Conservation (phyloP, 148 eudicot species). For the Spergularia marina region DNA sequence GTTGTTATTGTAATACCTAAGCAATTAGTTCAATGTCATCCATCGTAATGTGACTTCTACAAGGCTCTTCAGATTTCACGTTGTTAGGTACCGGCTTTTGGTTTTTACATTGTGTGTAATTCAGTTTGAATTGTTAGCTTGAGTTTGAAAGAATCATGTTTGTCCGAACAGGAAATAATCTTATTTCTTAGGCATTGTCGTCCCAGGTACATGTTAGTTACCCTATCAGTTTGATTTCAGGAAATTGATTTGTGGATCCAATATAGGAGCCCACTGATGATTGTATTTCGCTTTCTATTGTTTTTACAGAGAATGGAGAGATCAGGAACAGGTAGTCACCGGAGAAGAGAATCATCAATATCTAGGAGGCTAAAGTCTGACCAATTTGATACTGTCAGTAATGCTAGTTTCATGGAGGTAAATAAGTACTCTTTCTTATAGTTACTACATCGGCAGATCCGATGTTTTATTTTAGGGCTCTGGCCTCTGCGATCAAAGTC, state of each 20-base stretch:
- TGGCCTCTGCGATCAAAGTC: background rate
- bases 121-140: background rate
- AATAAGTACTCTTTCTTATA: constrained; percentile 6
- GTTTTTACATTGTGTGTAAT: background rate
- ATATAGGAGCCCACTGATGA: constrained; percentile 3
- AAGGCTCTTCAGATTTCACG: constrained; percentile 7
- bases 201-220: background rate
- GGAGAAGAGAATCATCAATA: constrained; percentile 45
- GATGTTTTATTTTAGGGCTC: background rate
- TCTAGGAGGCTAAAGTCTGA: constrained; percentile 48
- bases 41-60: background rate
- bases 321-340: constrained; percentile 54
- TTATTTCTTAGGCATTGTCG: background rate
- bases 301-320: constrained; percentile 61
- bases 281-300: background rate
- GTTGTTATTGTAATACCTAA: background rate
- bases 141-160: background rate
- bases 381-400: constrained; percentile 59
- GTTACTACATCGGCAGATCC: background rate
- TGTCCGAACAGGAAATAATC: background rate
- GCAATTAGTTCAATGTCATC: background rate
- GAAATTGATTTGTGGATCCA: background rate
- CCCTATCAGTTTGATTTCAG: background rate
- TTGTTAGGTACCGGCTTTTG: background rate
- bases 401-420: constrained; percentile 87